Conservation (phyloP, 2,329 filamentous ascomycete species). For the Monilinia aucupariae region DNA sequence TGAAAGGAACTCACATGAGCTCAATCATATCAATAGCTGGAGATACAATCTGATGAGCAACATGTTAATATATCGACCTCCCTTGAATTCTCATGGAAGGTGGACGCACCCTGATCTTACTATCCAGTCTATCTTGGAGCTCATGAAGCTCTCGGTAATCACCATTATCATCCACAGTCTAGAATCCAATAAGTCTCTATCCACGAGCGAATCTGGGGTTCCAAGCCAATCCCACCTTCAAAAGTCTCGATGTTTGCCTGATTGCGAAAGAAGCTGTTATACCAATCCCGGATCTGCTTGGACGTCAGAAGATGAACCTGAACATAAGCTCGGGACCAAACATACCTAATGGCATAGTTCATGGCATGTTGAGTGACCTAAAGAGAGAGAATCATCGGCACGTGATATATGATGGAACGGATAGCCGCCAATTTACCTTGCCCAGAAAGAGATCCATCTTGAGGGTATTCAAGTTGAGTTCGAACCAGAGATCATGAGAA, state of each 20-base stretch:
- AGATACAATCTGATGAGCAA: constrained; percentile 63
- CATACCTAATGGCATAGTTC: constrained; percentile 77
- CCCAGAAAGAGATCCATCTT: constrained; percentile 45
- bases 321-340: neutral
- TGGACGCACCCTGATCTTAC: constrained; percentile 69
- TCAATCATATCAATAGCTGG: constrained; percentile 91
- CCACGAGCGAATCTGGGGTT: neutral
- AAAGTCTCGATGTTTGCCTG: constrained; percentile 69
- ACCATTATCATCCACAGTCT: constrained; percentile 65
- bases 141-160: constrained; percentile 62
- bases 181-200: constrained; percentile 9
- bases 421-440: constrained; percentile 43
- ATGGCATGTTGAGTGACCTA: constrained; percentile 56
- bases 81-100: constrained; percentile 7
- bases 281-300: constrained; percentile 64
- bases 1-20: constrained; percentile 57
- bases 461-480: neutral
- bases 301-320: neutral
- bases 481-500: neutral
- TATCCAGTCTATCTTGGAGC: constrained; percentile 70
- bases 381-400: constrained; percentile 24
- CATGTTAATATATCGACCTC: neutral
- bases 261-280: constrained; percentile 84
- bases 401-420: constrained; percentile 16
- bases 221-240: constrained; percentile 49